phyloP scores from a whole-genome alignment of 2,329 filamentous ascomycete genomes.

The Pseudocercospora pini-densiflorae region DNA sequence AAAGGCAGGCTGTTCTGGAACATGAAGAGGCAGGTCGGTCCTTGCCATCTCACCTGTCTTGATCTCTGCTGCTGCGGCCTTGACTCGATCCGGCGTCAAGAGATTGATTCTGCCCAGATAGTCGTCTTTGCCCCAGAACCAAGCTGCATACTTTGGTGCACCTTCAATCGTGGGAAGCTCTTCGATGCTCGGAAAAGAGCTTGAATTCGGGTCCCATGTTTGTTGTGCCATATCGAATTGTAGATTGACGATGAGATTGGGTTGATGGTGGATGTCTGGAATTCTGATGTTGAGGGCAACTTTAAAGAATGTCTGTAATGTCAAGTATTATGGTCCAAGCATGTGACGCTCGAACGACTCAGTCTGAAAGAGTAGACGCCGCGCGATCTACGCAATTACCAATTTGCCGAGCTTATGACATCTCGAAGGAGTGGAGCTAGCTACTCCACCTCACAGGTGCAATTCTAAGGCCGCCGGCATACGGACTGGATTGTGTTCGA shows the following conservation, averaged over 20 bases:
- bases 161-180: slow-evolving; percentile 58
- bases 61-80: slow-evolving; percentile 59
- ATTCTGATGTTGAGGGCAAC: background rate
- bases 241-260: background rate
- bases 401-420: background rate
- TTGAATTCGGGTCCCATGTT: slow-evolving; percentile 53
- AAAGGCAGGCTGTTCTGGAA: slow-evolving; percentile 59
- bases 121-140: slow-evolving; percentile 65
- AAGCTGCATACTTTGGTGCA: slow-evolving; percentile 61
- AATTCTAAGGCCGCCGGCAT: background rate
- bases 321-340: background rate
- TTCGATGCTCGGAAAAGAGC: slow-evolving; percentile 57
- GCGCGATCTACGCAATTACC: no score
- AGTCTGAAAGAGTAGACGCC: background rate
- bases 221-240: slow-evolving; percentile 15
- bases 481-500: background rate
- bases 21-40: slow-evolving; percentile 59
- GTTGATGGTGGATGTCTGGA: background rate
- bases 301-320: background rate
- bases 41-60: slow-evolving; percentile 60
- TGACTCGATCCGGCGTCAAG: slow-evolving; percentile 59
- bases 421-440: background rate
- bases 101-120: slow-evolving; percentile 60
- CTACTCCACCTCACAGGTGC: background rate
- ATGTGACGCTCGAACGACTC: background rate